These are phyloP conservation scores for Neocucurbitaria cava DNA, from an alignment of 2,329 filamentous ascomycete genomes.

Conservation along the genomic window DNA sequence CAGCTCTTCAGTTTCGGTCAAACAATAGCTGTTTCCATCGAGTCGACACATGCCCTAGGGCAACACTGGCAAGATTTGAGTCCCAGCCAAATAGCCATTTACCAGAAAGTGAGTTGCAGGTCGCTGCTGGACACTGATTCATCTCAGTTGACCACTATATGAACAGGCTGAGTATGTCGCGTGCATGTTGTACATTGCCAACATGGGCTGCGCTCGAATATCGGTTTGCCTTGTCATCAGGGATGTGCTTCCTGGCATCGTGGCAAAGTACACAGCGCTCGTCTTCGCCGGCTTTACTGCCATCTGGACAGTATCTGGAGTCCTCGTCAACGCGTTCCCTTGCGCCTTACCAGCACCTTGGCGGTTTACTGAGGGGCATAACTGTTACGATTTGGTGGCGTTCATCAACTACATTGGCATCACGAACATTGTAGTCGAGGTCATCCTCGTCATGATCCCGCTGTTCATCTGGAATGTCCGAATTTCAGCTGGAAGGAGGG, in stretches of 20 bases:
- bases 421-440: conserved; percentile 36
- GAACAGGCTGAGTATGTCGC: conserved; percentile 33
- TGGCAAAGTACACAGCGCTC: conserved; percentile 22
- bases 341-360: conserved; percentile 33
- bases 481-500: conserved; percentile 26
- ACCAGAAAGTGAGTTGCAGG: conserved; percentile 27
- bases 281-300: conserved; percentile 27
- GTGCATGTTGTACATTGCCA: conserved; percentile 38
- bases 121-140: background rate
- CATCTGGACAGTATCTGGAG: conserved; percentile 33
- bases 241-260: conserved; percentile 28
- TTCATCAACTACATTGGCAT: conserved; percentile 40
- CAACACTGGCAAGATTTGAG: conserved; percentile 18
- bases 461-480: conserved; percentile 38
- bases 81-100: conserved; percentile 13
- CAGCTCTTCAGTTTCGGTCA: conserved; percentile 40
- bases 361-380: conserved; percentile 13
- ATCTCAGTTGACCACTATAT: conserved; percentile 7
- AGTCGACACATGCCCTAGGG: conserved; percentile 28
- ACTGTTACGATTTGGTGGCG: conserved; percentile 27
- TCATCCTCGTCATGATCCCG: conserved; percentile 35
- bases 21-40: conserved; percentile 33
- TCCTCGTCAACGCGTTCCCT: conserved; percentile 34
- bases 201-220: conserved; percentile 39
- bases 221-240: conserved; percentile 33